Conservation (phyloP, 148 eudicot species). For the Rhododendron ferrugineum region DNA sequence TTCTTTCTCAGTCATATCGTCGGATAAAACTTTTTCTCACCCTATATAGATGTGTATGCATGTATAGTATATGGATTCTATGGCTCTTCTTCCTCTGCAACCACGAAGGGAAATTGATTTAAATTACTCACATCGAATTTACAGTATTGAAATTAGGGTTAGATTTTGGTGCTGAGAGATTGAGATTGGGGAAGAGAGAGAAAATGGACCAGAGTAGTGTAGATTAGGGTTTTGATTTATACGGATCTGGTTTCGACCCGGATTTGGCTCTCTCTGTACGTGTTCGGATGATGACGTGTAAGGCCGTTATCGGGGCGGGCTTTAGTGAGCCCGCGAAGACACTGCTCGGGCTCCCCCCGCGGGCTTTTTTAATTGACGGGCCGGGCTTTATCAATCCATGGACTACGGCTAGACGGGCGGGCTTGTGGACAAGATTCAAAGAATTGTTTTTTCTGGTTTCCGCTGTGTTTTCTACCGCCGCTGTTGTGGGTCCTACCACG, state of each 20-base stretch:
- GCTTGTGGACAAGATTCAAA: too few species aligned
- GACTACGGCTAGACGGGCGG: too few species aligned
- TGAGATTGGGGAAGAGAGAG: not conserved
- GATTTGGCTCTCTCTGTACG: not conserved
- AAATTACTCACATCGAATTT: not conserved
- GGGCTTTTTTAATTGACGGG: not conserved
- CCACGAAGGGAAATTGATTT: constrained; percentile 1
- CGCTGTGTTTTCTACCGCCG: too few species aligned
- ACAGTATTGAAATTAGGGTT: not conserved
- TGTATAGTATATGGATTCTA: not conserved
- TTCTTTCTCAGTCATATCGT: constrained; percentile 25
- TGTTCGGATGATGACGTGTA: too few species aligned
- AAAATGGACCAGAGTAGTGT: not conserved
- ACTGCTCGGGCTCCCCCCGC: not conserved
- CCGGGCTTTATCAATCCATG: too few species aligned
- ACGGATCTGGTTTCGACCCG: not conserved
- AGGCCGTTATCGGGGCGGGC: too few species aligned
- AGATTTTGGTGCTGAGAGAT: not conserved
- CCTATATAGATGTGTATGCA: not conserved
- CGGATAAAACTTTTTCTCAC: not conserved
- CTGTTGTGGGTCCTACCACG: too few species aligned
- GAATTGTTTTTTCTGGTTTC: too few species aligned
- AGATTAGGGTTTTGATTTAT: not conserved
- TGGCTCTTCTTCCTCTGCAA: constrained; percentile 16
- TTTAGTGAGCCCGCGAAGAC: too few species aligned